These are phyloP conservation scores for Heterobasidion annosum DNA, from an alignment of 1,284 basidiomycete species.

Conservation along the genomic window DNA sequence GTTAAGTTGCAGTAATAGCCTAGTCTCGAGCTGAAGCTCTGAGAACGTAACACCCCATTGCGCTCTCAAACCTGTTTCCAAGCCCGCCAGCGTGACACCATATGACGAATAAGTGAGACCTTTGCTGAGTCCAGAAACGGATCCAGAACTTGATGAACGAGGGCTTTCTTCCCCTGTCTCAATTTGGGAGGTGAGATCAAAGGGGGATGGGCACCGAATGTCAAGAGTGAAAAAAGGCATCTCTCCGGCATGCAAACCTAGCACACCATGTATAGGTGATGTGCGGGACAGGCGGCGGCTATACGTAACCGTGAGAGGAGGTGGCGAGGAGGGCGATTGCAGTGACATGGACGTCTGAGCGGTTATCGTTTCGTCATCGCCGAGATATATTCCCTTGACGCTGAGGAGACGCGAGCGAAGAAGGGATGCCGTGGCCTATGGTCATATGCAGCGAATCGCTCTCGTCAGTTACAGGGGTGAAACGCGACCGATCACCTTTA, in stretches of 20 bases:
- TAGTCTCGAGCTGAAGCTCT: constrained; percentile 18
- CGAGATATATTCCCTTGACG: constrained; percentile 16
- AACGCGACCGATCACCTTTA: constrained; percentile 8
- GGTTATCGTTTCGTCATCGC: constrained; percentile 18
- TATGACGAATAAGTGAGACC: constrained; percentile 19
- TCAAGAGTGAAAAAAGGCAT: constrained; percentile 13
- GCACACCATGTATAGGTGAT: constrained; percentile 18
- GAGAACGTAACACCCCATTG: constrained; percentile 22
- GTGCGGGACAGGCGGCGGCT: constrained; percentile 23
- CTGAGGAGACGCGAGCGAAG: constrained; percentile 15
- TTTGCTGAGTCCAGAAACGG: constrained; percentile 18
- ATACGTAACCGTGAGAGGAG: constrained; percentile 19
- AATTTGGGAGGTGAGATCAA: constrained; percentile 4
- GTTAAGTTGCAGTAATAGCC: constrained; percentile 16
- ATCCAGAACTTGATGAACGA: constrained; percentile 13
- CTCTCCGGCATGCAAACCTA: constrained; percentile 13
- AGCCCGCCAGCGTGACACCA: constrained; percentile 19
- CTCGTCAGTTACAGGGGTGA: background rate
- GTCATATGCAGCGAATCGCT: background rate
- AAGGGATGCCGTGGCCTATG: constrained; percentile 20
- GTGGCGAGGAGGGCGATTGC: constrained; percentile 7
- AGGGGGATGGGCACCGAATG: constrained; percentile 13
- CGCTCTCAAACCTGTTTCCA: constrained; percentile 16
- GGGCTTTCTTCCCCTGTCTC: background rate
- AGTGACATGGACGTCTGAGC: constrained; percentile 14